phyloP scores from a whole-genome alignment of 495 filamentous ascomycete species.

The Pyrenula aspistea region DNA sequence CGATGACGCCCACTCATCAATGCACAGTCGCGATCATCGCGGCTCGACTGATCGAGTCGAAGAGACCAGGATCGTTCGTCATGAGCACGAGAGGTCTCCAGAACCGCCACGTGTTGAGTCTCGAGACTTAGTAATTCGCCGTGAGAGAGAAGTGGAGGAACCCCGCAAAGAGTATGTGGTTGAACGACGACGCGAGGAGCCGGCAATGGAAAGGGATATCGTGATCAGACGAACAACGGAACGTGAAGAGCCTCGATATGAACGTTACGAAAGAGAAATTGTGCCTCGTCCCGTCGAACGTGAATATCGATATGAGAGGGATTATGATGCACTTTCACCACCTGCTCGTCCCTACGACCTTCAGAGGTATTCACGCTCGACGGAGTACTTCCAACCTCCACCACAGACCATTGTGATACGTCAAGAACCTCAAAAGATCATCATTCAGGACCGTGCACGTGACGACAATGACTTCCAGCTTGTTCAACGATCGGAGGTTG shows the following conservation, averaged over 20 bases:
- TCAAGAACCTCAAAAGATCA: conserved; percentile 57
- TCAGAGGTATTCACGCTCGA: conserved; percentile 52
- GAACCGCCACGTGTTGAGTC: conserved; percentile 10
- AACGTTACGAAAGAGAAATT: conserved; percentile 26
- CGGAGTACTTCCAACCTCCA: conserved; percentile 52
- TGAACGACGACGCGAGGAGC: conserved; percentile 25
- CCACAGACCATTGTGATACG: conserved; percentile 57
- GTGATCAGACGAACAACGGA: conserved; percentile 38
- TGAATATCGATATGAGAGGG: conserved; percentile 36
- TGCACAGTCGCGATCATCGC: conserved; percentile 23
- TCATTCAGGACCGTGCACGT: conserved; percentile 62
- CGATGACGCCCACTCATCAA: conserved; percentile 27
- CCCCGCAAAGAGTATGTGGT: conserved; percentile 28
- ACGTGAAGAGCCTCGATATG: conserved; percentile 29
- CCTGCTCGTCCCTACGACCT: conserved; percentile 30
- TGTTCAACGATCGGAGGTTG: conserved; percentile 49
- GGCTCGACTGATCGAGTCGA: conserved; percentile 9
- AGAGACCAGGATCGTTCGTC: conserved; percentile 13
- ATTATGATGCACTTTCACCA: conserved; percentile 29
- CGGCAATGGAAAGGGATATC: conserved; percentile 24
- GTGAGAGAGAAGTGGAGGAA: conserved; percentile 22
- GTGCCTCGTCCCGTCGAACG: conserved; percentile 9
- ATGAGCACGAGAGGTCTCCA: conserved; percentile 4
- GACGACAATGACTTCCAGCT: conserved; percentile 58
- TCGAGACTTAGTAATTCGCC: conserved; percentile 25